A percentile compares a stretch with the other conserved stretches of the same genome.
phyloP scores from a whole-genome alignment of 768 basidiomycete genomes.

The Leccinum subtestaceum region DNA sequence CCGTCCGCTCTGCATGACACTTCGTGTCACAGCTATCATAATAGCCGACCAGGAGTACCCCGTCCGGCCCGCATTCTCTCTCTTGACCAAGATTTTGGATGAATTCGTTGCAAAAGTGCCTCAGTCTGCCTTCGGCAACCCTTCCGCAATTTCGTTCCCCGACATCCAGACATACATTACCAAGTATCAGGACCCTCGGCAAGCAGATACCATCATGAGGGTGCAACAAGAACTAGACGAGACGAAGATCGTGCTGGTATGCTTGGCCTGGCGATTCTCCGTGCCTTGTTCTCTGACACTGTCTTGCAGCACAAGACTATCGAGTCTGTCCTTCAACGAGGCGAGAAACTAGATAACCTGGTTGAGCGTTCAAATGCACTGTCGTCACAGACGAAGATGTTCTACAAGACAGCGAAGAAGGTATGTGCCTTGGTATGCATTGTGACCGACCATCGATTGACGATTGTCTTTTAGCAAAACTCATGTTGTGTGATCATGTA shows the following conservation, averaged over 20 bases:
- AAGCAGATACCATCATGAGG: slow-evolving; percentile 97
- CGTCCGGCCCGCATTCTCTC: slow-evolving; percentile 92
- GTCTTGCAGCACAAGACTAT: slow-evolving; percentile 91
- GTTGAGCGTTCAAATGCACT: slow-evolving; percentile 91
- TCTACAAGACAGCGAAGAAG: slow-evolving; percentile 99
- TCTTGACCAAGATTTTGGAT: slow-evolving; percentile 89
- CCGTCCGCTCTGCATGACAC: slow-evolving; percentile 2
- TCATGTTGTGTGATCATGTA: slow-evolving; percentile 90
- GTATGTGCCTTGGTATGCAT: slow-evolving; percentile 39
- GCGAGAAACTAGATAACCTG: slow-evolving; percentile 93
- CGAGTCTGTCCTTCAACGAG: slow-evolving; percentile 92
- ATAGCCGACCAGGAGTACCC: slow-evolving; percentile 97
- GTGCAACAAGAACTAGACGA: slow-evolving; percentile 98
- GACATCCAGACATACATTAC: slow-evolving; percentile 72
- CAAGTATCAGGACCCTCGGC: slow-evolving; percentile 95
- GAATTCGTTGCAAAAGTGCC: slow-evolving; percentile 85
- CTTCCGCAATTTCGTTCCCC: slow-evolving; percentile 71
- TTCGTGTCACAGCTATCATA: slow-evolving; percentile 62
- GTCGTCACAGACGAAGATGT: slow-evolving; percentile 92
- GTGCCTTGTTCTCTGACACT: background rate
- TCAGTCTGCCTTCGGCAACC: slow-evolving; percentile 62
- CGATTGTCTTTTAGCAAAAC: slow-evolving; percentile 69
- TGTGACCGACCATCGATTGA: slow-evolving; percentile 9
- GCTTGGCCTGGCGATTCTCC: slow-evolving; percentile 26
- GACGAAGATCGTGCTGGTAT: slow-evolving; percentile 95